phyloP scores from a whole-genome alignment of 2,329 filamentous ascomycete species.

The Chrysoporthe puriensis region DNA sequence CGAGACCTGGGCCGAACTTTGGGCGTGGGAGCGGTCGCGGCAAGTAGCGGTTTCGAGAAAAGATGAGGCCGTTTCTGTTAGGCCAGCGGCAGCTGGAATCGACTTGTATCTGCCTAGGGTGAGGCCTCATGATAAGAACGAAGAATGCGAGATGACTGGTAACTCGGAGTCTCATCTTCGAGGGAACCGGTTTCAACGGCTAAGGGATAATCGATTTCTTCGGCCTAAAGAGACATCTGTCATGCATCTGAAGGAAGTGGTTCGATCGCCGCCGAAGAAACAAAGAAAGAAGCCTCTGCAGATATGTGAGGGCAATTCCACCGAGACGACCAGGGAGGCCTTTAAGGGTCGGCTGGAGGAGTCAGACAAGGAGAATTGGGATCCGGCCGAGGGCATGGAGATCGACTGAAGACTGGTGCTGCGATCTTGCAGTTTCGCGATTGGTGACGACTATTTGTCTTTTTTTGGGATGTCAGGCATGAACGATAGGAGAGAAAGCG shows the following conservation, averaged over 20 bases:
- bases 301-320: neutral
- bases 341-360: neutral
- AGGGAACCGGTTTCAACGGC: neutral
- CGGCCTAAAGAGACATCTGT: neutral
- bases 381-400: neutral
- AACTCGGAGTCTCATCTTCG: neutral
- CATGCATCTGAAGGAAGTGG: constrained; percentile 3
- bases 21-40: constrained; percentile 8
- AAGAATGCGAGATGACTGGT: neutral
- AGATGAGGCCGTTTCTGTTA: neutral
- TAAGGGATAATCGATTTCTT: neutral
- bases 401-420: neutral
- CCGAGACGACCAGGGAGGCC: neutral
- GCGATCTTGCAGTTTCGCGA: neutral
- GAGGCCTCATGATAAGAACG: neutral
- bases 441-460: neutral
- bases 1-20: neutral
- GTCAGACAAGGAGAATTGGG: neutral
- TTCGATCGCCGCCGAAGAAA: neutral
- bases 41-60: neutral
- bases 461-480: neutral
- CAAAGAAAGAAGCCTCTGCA: neutral
- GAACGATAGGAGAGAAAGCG: neutral
- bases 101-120: neutral
- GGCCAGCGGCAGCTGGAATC: neutral